phyloP scores from a whole-genome alignment of 225 moss, liverwort and hornwort species.

The Bryoerythrophyllum caledonicum region DNA sequence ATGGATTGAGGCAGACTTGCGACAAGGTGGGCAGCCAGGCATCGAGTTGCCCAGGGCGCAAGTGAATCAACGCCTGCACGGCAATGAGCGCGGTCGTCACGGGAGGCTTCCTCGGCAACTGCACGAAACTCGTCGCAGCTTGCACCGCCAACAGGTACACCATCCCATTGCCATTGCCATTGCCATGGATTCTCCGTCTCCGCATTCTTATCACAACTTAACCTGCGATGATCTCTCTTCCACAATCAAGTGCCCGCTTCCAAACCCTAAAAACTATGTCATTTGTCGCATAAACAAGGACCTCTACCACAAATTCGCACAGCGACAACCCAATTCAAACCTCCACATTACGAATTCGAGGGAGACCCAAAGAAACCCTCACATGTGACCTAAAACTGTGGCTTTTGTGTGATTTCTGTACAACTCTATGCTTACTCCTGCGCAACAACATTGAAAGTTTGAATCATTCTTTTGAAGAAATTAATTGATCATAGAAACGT shows the following conservation, averaged over 20 bases:
- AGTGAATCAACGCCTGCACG: slow-evolving; percentile 61
- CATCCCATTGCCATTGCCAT: slow-evolving; percentile 90
- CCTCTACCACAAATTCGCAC: background rate
- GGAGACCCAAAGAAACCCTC: background rate
- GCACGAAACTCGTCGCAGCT: slow-evolving; percentile 71
- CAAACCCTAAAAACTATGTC: slow-evolving; percentile 26
- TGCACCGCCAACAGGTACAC: slow-evolving; percentile 78
- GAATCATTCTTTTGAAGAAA: background rate
- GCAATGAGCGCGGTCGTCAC: slow-evolving; percentile 76
- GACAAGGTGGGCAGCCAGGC: slow-evolving; percentile 56
- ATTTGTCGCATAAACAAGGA: background rate
- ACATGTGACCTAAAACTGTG: background rate
- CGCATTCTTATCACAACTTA: slow-evolving; percentile 25
- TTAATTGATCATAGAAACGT: background rate
- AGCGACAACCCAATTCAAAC: background rate
- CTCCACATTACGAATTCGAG: background rate
- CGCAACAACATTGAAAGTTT: background rate
- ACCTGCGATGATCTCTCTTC: too few species aligned
- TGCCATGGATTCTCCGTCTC: slow-evolving; percentile 55
- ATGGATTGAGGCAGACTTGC: slow-evolving; percentile 83
- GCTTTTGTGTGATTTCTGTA: background rate
- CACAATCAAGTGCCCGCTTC: background rate
- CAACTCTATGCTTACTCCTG: background rate
- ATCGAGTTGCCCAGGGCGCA: slow-evolving; percentile 74
- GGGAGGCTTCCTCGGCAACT: slow-evolving; percentile 78